Base-by-base conservation (phyloP, 2,329 filamentous ascomycete species). In the Pezicula radicicola region DNA sequence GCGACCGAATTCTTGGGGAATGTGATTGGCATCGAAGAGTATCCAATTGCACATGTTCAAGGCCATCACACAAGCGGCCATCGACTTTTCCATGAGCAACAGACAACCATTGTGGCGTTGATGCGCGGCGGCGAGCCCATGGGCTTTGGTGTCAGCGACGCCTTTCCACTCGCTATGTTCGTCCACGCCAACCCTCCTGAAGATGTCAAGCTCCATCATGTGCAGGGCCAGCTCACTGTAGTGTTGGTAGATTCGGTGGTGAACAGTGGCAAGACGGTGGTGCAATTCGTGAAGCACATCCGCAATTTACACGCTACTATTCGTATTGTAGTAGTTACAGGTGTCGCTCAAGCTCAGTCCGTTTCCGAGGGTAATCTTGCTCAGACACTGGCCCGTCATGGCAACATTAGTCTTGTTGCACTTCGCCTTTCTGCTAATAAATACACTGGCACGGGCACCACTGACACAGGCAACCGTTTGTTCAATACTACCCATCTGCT, bases 121-220 rank as follows among this genome's bases (percentile, higher is more conserved):
- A 86, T 87, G 81, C 78, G 81, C 8, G 81, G 78, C 2, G 83
- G 82, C 8, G 81, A 85, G 55, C 72, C 81, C 0, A 81, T 87
- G 77, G 83, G 83, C 0, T 63, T 76, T 1, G 82, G 82, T 0
- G 70, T 87, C 43, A 79, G 65, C 56, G 72, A 81, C 0, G 77
- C 69, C 0, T 75, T 87, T 5, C 77, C 76, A 0, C 52, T 51
- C 0, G 79, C 81, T 4, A 73, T 69, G 61, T 81, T 84, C 48
- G 45, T 81, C 1, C 80, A 84, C 49, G 71, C 71, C 2, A 62
- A 57, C 1, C 5, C 46, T 3, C 65, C 72, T 0, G 49, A 61
- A 0, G 75, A 84, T 35, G 56, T 85, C 39, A 66, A 66, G 42
- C 2, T 28, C 0, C 39, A 73, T 1, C 73, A 81, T 57, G 10